Evolutionary conservation across 805 yeast species (phyloP).

Genomic region (Saturnispora ahearnii): DNA sequence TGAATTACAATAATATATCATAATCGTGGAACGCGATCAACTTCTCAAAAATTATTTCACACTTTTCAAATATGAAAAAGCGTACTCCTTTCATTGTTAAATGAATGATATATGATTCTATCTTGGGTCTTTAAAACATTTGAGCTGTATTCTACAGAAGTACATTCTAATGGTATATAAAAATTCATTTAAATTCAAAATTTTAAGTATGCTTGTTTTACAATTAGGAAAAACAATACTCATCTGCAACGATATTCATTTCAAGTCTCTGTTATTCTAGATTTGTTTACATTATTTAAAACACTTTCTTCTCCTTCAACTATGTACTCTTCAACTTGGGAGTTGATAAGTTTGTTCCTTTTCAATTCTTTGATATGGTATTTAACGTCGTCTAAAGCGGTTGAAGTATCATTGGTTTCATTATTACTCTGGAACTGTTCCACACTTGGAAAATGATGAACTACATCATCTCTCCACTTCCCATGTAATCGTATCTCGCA

Average conservation of each 20-base stretch:
- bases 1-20: too few relatives aligned
- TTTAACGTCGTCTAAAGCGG: slow-evolving; percentile 10
- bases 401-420: slow-evolving; percentile 7
- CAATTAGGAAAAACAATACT: too few relatives aligned
- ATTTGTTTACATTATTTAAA: background rate
- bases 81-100: too few relatives aligned
- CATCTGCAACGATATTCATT: background rate
- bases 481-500: background rate
- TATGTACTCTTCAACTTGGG: slow-evolving; percentile 24
- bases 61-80: too few relatives aligned
- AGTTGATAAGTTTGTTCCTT: background rate
- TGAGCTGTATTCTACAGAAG: too few relatives aligned
- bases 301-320: slow-evolving; percentile 14
- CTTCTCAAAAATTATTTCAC: background rate
- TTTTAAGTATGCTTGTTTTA: too few relatives aligned
- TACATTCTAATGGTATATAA: too few relatives aligned
- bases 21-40: background rate
- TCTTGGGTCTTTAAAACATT: too few relatives aligned
- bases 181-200: too few relatives aligned
- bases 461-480: background rate
- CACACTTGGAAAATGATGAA: background rate
- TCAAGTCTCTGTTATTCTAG: background rate
- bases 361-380: slow-evolving; percentile 2
- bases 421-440: slow-evolving; percentile 2
- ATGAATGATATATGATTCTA: too few relatives aligned